Evolutionary conservation across 306 rosid genomes (phyloP), one percentile per base, ranked within the genome.

Genomic region (Ceratonia siliqua): DNA sequence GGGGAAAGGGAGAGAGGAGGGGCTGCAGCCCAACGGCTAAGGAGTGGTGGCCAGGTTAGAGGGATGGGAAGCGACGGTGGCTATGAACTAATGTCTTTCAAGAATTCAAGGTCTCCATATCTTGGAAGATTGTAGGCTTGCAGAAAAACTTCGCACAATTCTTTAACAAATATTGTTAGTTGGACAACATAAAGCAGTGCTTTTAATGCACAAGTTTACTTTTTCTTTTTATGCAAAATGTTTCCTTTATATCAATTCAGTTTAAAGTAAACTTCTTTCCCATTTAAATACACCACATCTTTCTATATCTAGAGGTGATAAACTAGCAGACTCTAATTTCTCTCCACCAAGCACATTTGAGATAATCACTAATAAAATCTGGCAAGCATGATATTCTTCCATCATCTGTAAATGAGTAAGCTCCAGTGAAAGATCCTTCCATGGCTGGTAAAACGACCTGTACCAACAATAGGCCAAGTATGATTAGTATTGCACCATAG

Each of bases 371-470:
- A 90, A 58, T 52, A 94, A 85, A 65, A 72, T 81, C 63, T 78
- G 82, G 70, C 97, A 87, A 70, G 95, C 89, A 79, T 90, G 95
- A 76, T 87, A 80, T 87, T 90, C 96, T 33, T 82, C 97, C 82
- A 88, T 75, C 81, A 71, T 88, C 81, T 88, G 86, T 17, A 73
- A 69, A 61, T 87, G 82, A 24, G 72, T 83, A 21, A 54, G 53
- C 69, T 83, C 89, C 85, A 62, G 59, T 0, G 84, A 71, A 25
- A 42, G 80, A 76, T 91, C 95, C 79, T 79, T 79, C 93, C 92
- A 87, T 70, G 89, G 89, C 83, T 77, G 84, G 76, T 85, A 65
- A 88, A 81, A 90, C 53, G 97, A 78, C 97, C 96, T 90, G 87
- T 49, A 70, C 36, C 63, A 50, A 32, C 6, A 71, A 64, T 68